Percentiles rank a stretch among this genome's conserved stretches.
phyloP scores from a whole-genome alignment of 208 protist species.

The Crithidia fasciculata region DNA sequence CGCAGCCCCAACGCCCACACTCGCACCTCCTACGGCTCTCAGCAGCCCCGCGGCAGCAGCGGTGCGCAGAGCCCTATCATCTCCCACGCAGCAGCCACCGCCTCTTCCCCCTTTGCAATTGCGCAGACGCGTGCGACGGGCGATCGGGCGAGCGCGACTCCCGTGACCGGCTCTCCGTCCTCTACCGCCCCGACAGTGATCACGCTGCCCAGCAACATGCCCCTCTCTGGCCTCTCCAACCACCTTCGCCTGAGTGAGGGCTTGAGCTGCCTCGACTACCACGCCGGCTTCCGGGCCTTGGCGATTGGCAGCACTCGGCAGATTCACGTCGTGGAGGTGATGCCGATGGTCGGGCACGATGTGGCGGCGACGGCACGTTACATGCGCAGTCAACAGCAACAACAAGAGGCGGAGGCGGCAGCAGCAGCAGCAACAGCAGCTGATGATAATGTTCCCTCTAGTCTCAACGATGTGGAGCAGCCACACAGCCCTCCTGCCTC shows the following conservation, averaged over 20 bases:
- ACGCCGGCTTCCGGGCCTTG: constrained; percentile 62
- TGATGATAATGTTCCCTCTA: background rate
- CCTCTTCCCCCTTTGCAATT: background rate
- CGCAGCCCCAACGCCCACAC: constrained; percentile 24
- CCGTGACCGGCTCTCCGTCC: background rate
- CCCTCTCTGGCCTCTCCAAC: constrained; percentile 31
- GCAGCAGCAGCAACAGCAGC: background rate
- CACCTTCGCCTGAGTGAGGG: constrained; percentile 58
- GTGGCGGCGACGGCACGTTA: constrained; percentile 24
- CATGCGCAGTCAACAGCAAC: constrained; percentile 19
- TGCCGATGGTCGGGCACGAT: constrained; percentile 43
- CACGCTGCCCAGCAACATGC: constrained; percentile 19
- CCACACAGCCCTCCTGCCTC: background rate
- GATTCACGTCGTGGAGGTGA: constrained; percentile 76
- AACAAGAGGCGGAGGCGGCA: constrained; percentile 1
- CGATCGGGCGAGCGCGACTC: background rate
- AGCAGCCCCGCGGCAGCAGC: background rate
- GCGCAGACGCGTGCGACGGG: background rate
- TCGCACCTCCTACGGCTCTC: constrained; percentile 7
- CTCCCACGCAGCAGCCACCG: background rate
- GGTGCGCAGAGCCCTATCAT: constrained; percentile 9
- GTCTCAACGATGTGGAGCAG: background rate
- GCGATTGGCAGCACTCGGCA: constrained; percentile 76
- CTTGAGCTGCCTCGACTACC: constrained; percentile 72
- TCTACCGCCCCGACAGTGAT: background rate